Conservation (phyloP, 2,329 filamentous ascomycete genomes). For the Arachnomyces sp. region DNA sequence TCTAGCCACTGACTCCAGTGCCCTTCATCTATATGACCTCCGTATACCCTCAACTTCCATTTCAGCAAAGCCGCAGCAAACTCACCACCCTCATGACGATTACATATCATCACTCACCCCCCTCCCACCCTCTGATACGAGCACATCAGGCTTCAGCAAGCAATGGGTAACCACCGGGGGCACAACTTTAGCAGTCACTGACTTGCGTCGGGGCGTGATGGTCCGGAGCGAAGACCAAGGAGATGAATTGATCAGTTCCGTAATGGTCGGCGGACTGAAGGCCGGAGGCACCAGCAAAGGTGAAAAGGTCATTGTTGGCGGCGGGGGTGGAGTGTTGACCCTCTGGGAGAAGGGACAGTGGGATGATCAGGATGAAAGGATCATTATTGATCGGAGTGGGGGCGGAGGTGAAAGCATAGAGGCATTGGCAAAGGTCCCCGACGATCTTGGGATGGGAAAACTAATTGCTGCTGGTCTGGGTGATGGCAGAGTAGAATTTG, state of each 20-base stretch:
- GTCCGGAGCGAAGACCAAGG: constrained; percentile 91
- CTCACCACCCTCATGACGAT: constrained; percentile 81
- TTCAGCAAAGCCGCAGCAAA: constrained; percentile 62
- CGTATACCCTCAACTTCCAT: constrained; percentile 52
- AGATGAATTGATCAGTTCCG: constrained; percentile 78
- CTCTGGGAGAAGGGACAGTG: constrained; percentile 91
- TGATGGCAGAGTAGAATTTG: constrained; percentile 70
- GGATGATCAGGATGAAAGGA: constrained; percentile 90
- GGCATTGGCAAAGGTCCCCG: constrained; percentile 63
- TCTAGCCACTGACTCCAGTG: constrained; percentile 82
- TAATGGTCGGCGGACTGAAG: constrained; percentile 69
- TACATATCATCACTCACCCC: constrained; percentile 85
- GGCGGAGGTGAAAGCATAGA: constrained; percentile 73
- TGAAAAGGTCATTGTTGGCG: constrained; percentile 67
- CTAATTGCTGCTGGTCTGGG: constrained; percentile 72
- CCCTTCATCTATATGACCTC: constrained; percentile 80
- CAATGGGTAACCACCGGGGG: constrained; percentile 94
- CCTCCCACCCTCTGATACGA: constrained; percentile 69
- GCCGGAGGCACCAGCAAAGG: constrained; percentile 61
- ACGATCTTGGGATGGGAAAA: constrained; percentile 55
- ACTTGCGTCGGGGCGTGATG: constrained; percentile 76
- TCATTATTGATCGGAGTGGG: constrained; percentile 60
- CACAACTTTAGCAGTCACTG: constrained; percentile 82
- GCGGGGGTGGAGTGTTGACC: constrained; percentile 73
- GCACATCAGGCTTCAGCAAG: constrained; percentile 82